Evolutionary conservation across 1,284 basidiomycete species (phyloP).

Genomic region (Ganoderma lucidum): DNA sequence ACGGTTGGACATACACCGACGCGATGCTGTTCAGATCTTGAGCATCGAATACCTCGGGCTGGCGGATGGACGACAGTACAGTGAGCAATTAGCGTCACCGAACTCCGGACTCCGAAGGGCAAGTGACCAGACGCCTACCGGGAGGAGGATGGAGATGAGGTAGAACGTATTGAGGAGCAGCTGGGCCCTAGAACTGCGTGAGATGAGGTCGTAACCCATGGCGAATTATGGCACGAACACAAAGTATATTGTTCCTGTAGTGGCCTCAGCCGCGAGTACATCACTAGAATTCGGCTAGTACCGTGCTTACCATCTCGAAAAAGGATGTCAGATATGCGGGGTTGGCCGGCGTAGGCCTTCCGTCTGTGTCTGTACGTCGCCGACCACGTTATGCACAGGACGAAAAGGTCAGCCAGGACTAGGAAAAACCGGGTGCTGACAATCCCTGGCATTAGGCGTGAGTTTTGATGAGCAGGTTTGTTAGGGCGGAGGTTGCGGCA

Average conservation of each 20-base stretch:
- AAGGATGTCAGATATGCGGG: constrained; percentile 1
- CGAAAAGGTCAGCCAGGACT: constrained; percentile 5
- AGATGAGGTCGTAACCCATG: too few species aligned
- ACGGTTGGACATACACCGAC: constrained; percentile 8
- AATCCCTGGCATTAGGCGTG: background rate
- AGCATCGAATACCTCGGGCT: constrained; percentile 1
- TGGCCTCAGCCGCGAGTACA: too few species aligned
- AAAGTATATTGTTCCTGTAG: constrained; percentile 17
- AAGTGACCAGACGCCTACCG: constrained; percentile 1
- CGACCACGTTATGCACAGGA: background rate
- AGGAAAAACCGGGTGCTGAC: background rate
- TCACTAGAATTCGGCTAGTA: background rate
- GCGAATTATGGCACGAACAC: constrained; percentile 1
- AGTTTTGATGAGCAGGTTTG: background rate
- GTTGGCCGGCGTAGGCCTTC: background rate
- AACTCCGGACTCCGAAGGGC: background rate
- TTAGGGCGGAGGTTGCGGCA: background rate
- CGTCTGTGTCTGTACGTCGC: constrained; percentile 1
- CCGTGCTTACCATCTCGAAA: constrained; percentile 5
- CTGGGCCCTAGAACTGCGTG: background rate
- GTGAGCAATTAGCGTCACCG: too few species aligned
- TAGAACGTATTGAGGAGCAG: constrained; percentile 1
- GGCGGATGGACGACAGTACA: background rate
- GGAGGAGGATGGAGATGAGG: constrained; percentile 7
- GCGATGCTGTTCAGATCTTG: constrained; percentile 10